Percentiles rank a stretch among this genome's conserved stretches.
phyloP scores from a whole-genome alignment of 192 early-diverging fungal species.

The Coemansia sp. region DNA sequence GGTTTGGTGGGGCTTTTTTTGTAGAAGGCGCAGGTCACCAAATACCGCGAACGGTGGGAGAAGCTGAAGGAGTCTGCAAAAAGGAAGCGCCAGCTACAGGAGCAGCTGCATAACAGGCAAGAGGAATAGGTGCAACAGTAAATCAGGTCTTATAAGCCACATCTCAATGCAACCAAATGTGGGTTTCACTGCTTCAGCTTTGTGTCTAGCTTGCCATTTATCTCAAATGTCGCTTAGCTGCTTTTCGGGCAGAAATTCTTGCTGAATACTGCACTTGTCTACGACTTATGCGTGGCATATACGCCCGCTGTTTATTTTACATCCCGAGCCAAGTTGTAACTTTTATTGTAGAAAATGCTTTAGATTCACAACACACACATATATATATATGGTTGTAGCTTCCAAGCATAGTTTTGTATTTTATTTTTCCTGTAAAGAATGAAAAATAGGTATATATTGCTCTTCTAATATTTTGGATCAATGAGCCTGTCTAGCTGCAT shows the following conservation, averaged over 20 bases:
- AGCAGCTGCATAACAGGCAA: conserved; percentile 11
- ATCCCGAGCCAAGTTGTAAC: neutral
- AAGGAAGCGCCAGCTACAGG: conserved; percentile 45
- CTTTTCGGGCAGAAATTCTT: neutral
- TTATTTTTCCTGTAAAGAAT: neutral
- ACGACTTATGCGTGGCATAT: neutral
- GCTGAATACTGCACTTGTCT: neutral
- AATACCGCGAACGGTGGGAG: conserved; percentile 53
- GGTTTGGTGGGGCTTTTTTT: no score
- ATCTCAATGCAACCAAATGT: neutral
- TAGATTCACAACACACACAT: no score
- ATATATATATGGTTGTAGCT: neutral
- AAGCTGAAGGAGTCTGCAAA: conserved; percentile 53
- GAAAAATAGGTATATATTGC: neutral
- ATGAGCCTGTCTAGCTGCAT: neutral
- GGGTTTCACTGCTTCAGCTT: neutral
- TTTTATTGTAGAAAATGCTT: neutral
- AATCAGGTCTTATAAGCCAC: neutral
- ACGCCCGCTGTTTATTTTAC: neutral
- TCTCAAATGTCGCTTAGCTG: neutral
- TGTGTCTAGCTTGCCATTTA: neutral
- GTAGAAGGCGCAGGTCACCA: conserved; percentile 37
- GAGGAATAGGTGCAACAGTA: neutral
- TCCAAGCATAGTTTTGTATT: neutral
- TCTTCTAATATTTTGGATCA: neutral